Base-by-base conservation (phyloP, 1,284 basidiomycete species). In the Ustilago hordei region DNA sequence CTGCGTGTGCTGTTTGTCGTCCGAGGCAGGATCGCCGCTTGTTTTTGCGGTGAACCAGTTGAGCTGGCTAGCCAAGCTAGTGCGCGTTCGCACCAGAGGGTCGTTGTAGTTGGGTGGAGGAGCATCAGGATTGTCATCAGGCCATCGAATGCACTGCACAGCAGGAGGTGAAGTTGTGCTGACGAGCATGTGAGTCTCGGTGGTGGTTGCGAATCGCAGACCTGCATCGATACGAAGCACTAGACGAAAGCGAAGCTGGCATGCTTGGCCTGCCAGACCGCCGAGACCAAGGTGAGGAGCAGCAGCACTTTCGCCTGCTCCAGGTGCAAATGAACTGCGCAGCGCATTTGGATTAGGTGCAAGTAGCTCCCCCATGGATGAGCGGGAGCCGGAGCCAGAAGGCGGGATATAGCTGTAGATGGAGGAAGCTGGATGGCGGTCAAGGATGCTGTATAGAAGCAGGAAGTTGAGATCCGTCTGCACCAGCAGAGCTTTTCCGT, bases 61-160 rank as follows among this genome's bases (percentile, higher is more conserved):
- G 7, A 81, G 64, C 28, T 65, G 63, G 2, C 47, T 32, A 36
- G 79, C 41, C 28, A 81, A 61, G 39, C 64, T 76, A 38, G 80
- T 81, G 50, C 75, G 70, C 11, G 79, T 81, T n/a, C 69, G 64
- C n/a, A 76, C 43, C 23, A 57, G 53, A 15, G 70, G 69, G 52
- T 80, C 70, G 6, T 69, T 47, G 45, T 55, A 53, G 48, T 71
- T 54, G 2, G 63, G 64, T 7, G 67, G 57, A 4, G 74, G 68
- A 19, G 74, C 69, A 31, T 71, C 53, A 0, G 61, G 57, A 31
- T 79, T 69, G 19, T 75, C 73, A 35, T 47, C 48, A 1, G 82
- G 84, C 84, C 84, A 86, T n/a, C 81, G 73, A 43, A 86, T 79
- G 55, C 74, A 78, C 55, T 86, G 84, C 0, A 86, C 45, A 7